These are phyloP conservation scores for Cutaneotrichosporon dermatis DNA, from an alignment of 1,284 basidiomycete genomes.

Conservation along the genomic window DNA sequence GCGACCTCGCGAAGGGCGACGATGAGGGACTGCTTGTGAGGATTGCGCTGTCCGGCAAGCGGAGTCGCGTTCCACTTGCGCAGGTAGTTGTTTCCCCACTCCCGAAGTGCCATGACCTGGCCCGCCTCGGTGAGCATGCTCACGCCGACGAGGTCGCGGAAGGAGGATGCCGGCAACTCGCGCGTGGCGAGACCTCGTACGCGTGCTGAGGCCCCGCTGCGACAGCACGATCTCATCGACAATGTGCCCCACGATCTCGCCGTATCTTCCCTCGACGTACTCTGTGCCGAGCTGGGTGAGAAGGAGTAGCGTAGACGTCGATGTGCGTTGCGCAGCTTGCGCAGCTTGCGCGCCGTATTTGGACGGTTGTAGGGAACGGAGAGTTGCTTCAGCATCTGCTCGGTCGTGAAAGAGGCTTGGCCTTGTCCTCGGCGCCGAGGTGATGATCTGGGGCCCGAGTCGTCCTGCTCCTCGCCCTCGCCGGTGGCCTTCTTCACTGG, in stretches of 20 bases:
- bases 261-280: conserved; percentile 82
- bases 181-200: conserved; percentile 73
- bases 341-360: conserved; percentile 62
- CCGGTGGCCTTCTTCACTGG: conserved; percentile 58
- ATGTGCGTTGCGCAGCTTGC: too few relatives aligned
- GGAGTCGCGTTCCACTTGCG: conserved; percentile 82
- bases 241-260: conserved; percentile 71
- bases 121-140: conserved; percentile 87
- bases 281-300: conserved; percentile 67
- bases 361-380: conserved; percentile 75
- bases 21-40: conserved; percentile 65
- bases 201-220: conserved; percentile 54
- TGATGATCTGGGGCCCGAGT: conserved; percentile 53
- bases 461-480: conserved; percentile 59
- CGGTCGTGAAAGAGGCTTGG: conserved; percentile 69
- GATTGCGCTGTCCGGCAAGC: conserved; percentile 76
- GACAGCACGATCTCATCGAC: conserved; percentile 67
- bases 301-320: conserved; percentile 77
- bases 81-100: conserved; percentile 72
- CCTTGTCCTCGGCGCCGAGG: conserved; percentile 57
- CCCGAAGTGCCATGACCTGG: conserved; percentile 85
- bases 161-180: conserved; percentile 72
- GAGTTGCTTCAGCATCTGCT: conserved; percentile 76
- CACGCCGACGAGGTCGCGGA: conserved; percentile 81
- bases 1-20: conserved; percentile 79